phyloP scores from a whole-genome alignment of 2,329 filamentous ascomycete genomes.

The Aspergillus pseudoviridinutans region DNA sequence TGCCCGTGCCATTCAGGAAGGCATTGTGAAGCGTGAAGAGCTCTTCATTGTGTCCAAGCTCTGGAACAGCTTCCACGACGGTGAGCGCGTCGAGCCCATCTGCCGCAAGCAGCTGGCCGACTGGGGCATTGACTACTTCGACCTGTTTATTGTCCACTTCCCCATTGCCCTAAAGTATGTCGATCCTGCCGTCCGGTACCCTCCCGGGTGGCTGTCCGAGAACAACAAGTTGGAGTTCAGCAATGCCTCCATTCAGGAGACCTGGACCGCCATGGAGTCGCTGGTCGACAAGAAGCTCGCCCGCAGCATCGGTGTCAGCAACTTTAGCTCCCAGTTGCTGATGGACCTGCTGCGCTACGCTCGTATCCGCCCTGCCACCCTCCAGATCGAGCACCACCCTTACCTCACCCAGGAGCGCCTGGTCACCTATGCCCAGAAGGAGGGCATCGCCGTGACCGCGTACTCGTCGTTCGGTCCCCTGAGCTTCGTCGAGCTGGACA shows the following conservation, averaged over 20 bases:
- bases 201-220: conserved; percentile 68
- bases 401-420: conserved; percentile 75
- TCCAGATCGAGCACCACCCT: conserved; percentile 89
- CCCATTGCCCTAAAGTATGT: conserved; percentile 82
- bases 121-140: conserved; percentile 85
- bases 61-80: conserved; percentile 88
- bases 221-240: conserved; percentile 60
- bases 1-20: conserved; percentile 73
- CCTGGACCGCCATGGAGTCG: conserved; percentile 75
- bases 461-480: conserved; percentile 82
- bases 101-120: conserved; percentile 72
- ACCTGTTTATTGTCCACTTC: conserved; percentile 87
- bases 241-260: conserved; percentile 73
- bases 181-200: conserved; percentile 73
- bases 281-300: conserved; percentile 66
- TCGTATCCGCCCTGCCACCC: conserved; percentile 66
- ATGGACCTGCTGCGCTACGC: conserved; percentile 78
- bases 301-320: conserved; percentile 73
- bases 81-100: conserved; percentile 71
- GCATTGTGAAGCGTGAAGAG: conserved; percentile 76
- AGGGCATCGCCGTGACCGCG: conserved; percentile 72
- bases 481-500: conserved; percentile 72
- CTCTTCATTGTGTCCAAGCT: conserved; percentile 92
- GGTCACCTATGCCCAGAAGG: conserved; percentile 62
- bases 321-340: conserved; percentile 74